Percentiles rank a stretch among this genome's conserved stretches.
These are phyloP conservation scores for Blastosporella zonata DNA, from an alignment of 1,284 basidiomycete genomes.

Conservation along the genomic window DNA sequence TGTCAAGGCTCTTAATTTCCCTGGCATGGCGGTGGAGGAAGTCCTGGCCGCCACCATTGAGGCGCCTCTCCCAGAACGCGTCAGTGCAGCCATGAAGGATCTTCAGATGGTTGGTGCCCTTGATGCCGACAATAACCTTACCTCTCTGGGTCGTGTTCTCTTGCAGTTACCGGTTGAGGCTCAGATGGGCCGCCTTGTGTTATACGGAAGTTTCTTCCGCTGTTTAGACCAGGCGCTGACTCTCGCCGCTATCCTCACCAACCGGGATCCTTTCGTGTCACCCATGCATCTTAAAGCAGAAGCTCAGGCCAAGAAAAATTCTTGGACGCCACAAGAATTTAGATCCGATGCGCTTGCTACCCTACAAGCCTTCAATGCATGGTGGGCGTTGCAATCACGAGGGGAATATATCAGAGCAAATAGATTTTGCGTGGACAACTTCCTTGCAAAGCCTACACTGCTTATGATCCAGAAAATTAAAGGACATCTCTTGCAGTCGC, in stretches of 20 bases:
- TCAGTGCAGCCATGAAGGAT: conserved; percentile 78
- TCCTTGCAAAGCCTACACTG: conserved; percentile 83
- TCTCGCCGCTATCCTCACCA: conserved; percentile 86
- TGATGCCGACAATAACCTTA: conserved; percentile 75
- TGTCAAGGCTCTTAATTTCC: conserved; percentile 94
- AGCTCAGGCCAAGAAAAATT: conserved; percentile 70
- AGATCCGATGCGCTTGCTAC: conserved; percentile 85
- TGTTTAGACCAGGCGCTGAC: conserved; percentile 90
- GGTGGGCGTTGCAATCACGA: conserved; percentile 70
- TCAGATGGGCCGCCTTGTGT: conserved; percentile 85
- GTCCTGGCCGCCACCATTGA: conserved; percentile 88
- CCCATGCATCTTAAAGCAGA: conserved; percentile 71
- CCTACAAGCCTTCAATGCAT: conserved; percentile 80
- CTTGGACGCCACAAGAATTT: conserved; percentile 80
- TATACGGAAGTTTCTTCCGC: conserved; percentile 92
- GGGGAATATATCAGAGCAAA: conserved; percentile 68
- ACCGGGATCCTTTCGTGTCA: conserved; percentile 88
- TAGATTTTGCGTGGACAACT: conserved; percentile 84
- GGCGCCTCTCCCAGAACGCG: conserved; percentile 79
- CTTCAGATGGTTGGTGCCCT: conserved; percentile 89
- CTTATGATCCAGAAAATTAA: conserved; percentile 85
- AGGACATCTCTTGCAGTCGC: conserved; percentile 73
- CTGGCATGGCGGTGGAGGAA: conserved; percentile 83
- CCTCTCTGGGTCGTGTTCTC: conserved; percentile 85
- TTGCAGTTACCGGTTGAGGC: conserved; percentile 90